These are phyloP conservation scores for Kodamaea plutei DNA, from an alignment of 1,139 yeast species.

Conservation along the genomic window DNA sequence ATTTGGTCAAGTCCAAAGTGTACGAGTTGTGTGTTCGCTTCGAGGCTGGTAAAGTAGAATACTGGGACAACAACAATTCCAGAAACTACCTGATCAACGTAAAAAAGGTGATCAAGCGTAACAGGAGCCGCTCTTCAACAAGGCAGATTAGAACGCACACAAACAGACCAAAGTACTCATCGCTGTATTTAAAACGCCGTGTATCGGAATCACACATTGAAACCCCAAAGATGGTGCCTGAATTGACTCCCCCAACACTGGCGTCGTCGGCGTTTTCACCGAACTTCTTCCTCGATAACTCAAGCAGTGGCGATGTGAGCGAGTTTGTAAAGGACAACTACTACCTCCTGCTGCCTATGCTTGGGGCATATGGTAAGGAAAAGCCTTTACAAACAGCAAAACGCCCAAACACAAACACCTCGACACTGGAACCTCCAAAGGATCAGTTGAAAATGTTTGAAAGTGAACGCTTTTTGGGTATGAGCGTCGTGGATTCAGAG, in stretches of 20 bases:
- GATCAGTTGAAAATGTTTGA: conserved; percentile 1
- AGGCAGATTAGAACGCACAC: conserved; percentile 17
- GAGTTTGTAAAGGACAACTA: conserved; percentile 37
- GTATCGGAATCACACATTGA: conserved; percentile 29
- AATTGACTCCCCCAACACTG: conserved; percentile 8
- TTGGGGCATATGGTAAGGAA: conserved; percentile 9
- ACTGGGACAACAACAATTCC: conserved; percentile 72
- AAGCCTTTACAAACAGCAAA: conserved; percentile 1
- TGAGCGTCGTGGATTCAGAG: conserved; percentile 43
- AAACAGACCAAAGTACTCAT: conserved; percentile 37
- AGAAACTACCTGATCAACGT: conserved; percentile 58
- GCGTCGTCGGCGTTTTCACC: conserved; percentile 3
- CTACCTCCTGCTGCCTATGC: conserved; percentile 38
- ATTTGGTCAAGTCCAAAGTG: conserved; percentile 14
- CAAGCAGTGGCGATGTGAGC: conserved; percentile 16
- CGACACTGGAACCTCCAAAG: conserved; percentile 1
- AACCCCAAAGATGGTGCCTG: conserved; percentile 8
- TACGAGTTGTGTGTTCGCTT: conserved; percentile 60
- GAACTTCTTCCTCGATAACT: conserved; percentile 12
- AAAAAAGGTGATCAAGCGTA: conserved; percentile 18
- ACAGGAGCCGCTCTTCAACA: conserved; percentile 1
- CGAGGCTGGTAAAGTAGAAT: conserved; percentile 45
- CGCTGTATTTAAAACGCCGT: conserved; percentile 34
- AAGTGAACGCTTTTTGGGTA: conserved; percentile 5
- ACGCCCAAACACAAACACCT: neutral